These are phyloP conservation scores for Calophaca sinica DNA, from an alignment of 306 rosid species.

Conservation along the genomic window DNA sequence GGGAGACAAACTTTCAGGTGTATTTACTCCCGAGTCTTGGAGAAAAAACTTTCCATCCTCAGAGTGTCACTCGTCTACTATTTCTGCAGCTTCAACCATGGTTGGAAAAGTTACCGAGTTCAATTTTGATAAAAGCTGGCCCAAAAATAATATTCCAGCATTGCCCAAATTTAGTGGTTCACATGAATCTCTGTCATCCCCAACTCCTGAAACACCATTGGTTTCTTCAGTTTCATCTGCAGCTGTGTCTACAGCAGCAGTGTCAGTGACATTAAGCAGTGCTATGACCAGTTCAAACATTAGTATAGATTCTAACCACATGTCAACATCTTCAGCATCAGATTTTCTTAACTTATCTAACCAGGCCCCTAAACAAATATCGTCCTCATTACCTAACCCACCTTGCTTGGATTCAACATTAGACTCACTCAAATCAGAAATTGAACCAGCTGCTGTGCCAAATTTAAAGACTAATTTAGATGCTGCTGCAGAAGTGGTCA, in stretches of 20 bases:
- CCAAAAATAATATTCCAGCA: slow-evolving; percentile 47
- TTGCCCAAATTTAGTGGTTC: slow-evolving; percentile 50
- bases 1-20: slow-evolving; percentile 49
- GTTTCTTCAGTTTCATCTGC: slow-evolving; percentile 49
- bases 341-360: slow-evolving; percentile 43
- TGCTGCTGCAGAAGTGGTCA: slow-evolving; percentile 47
- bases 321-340: slow-evolving; percentile 50
- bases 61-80: slow-evolving; percentile 43
- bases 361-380: slow-evolving; percentile 46
- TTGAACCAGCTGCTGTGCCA: slow-evolving; percentile 41
- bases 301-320: slow-evolving; percentile 44
- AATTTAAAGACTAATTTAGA: slow-evolving; percentile 49
- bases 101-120: slow-evolving; percentile 42
- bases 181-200: slow-evolving; percentile 46
- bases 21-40: slow-evolving; percentile 54
- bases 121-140: slow-evolving; percentile 50
- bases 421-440: slow-evolving; percentile 54
- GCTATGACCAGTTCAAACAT: slow-evolving; percentile 45
- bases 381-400: slow-evolving; percentile 37
- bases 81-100: slow-evolving; percentile 38
- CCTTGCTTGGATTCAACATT: slow-evolving; percentile 43
- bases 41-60: slow-evolving; percentile 51
- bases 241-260: slow-evolving; percentile 49
- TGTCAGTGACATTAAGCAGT: slow-evolving; percentile 48
- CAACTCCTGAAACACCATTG: slow-evolving; percentile 31